Base-by-base conservation (phyloP, 2,329 filamentous ascomycete species). In the Fusarium humuli region DNA sequence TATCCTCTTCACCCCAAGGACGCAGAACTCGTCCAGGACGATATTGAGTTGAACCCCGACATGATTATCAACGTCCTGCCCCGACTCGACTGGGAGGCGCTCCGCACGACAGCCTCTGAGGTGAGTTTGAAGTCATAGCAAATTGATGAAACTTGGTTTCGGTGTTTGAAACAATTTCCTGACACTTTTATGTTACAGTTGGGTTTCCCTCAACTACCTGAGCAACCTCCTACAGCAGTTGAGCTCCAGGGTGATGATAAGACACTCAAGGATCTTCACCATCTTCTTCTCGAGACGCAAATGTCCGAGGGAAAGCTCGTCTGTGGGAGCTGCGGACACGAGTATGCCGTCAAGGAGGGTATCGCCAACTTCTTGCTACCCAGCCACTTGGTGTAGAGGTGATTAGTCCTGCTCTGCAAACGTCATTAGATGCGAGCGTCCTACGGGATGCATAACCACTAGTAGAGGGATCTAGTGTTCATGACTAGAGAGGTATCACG, bases 291-390 rank as follows among this genome's bases (percentile, higher is more conserved):
- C 73, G 93, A 98, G 86, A 99, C 96, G 64, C 92, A 94, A 76
- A 92, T 99, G 64, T 87, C 89, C 40, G 92, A 95, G 81, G 96
- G 96, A 5, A 95, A 93, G 81, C 85, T 99, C 70, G 92, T 94
- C 7, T 99, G 96, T 79, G 94, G 89, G 49, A 92, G 92, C 80
- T 99, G 96, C 78, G 93, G 92, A 49, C 95, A 98, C 79, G 93
- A 97, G 83, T 99, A 98, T 81, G 90, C 90, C 63, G 91, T 99
- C 69, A 94, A 96, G 79, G 95, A 99, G 82, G 96, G 96, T 7
- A 97, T 98, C 79, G 94, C 94, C 64, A 98, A 98, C 81, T 99
- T 99, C 77, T 82, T 99, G 78, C 82, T 99, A 73, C 96, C 96
- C 14, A 96, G 92, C 76, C 96, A 99, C 83, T 82, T 99, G 80